These are phyloP conservation scores for Aechmea fasciata DNA, from an alignment of 176 grass and related monocot genomes.

Conservation along the genomic window DNA sequence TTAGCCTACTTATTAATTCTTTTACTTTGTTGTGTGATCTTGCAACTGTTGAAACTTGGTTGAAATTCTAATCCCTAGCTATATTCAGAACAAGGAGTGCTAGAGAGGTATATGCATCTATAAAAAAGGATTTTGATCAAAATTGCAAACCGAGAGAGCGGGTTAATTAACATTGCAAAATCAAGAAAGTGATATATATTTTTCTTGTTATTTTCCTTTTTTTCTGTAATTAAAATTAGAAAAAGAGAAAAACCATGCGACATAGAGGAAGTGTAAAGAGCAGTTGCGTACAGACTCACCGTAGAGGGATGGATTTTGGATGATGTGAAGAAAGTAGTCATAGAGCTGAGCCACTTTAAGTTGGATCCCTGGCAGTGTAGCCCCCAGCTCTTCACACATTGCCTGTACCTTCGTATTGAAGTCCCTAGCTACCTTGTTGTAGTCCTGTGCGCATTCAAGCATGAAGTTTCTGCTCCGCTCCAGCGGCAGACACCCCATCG, in stretches of 20 bases:
- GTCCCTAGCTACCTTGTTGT: conserved; percentile 34
- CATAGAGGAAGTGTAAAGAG: no score
- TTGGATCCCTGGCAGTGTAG: conserved; percentile 25
- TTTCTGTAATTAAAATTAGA: no score
- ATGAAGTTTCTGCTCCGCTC: conserved; percentile 23
- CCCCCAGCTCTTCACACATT: conserved; percentile 23
- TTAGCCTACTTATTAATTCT: not conserved
- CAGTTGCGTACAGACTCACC: conserved; percentile 8
- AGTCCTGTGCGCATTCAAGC: conserved; percentile 29
- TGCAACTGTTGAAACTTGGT: no score
- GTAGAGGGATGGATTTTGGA: conserved; percentile 23
- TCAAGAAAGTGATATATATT: no score
- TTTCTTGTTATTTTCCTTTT: no score
- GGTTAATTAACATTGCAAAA: no score
- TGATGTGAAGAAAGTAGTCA: conserved; percentile 21
- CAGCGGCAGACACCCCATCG: conserved; percentile 44
- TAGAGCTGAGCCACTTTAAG: conserved; percentile 40
- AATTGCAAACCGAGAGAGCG: no score
- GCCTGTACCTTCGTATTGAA: conserved; percentile 38
- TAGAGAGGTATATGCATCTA: no score
- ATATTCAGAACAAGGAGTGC: no score
- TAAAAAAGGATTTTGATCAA: no score
- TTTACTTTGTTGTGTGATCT: not conserved
- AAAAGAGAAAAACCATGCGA: no score
- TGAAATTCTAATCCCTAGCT: no score